Percentiles rank a stretch among this genome's conserved stretches.
Conservation (phyloP, 345 rosid species). For the Capsella bursapastoris region DNA sequence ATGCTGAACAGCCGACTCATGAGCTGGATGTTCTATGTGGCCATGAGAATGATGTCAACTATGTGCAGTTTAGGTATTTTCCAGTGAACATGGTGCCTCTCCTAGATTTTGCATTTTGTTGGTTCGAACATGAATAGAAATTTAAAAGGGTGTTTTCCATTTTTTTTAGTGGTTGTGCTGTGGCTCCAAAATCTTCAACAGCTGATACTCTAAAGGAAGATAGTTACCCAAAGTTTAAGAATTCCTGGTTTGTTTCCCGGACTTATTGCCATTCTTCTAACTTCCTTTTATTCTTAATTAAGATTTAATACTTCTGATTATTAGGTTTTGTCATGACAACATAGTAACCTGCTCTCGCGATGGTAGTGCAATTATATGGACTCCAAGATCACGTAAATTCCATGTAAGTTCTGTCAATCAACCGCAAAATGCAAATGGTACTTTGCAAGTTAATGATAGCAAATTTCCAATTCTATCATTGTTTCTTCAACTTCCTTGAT, state of each 20-base stretch:
- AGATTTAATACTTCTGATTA: conserved; percentile 29
- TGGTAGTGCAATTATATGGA: conserved; percentile 99
- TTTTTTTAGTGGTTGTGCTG: conserved; percentile 85
- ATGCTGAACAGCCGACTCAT: conserved; percentile 77
- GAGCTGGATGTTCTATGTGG: conserved; percentile 93
- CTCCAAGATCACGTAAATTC: conserved; percentile 84
- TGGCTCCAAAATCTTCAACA: conserved; percentile 73
- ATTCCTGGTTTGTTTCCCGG: conserved; percentile 69
- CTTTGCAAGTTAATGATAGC: conserved; percentile 23
- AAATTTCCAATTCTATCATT: conserved; percentile 22
- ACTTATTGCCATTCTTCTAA: conserved; percentile 29
- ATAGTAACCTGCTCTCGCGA: conserved; percentile 99
- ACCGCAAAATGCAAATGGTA: background rate
- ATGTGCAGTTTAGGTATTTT: conserved; percentile 90
- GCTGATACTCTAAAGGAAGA: conserved; percentile 84
- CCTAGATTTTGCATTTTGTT: conserved; percentile 32
- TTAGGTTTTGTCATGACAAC: conserved; percentile 95
- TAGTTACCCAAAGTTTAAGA: conserved; percentile 82
- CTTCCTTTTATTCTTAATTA: conserved; percentile 28
- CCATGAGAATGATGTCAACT: conserved; percentile 97
- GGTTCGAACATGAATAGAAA: conserved; percentile 17
- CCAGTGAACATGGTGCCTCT: conserved; percentile 21
- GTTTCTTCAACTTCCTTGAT: conserved; percentile 23
- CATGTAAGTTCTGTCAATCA: conserved; percentile 61
- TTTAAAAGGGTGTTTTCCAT: conserved; percentile 23